Evolutionary conservation across 352 stramenopile species (phyloP), one percentile per base, ranked within the genome.

Genomic region (Globisporangium sylvaticum): DNA sequence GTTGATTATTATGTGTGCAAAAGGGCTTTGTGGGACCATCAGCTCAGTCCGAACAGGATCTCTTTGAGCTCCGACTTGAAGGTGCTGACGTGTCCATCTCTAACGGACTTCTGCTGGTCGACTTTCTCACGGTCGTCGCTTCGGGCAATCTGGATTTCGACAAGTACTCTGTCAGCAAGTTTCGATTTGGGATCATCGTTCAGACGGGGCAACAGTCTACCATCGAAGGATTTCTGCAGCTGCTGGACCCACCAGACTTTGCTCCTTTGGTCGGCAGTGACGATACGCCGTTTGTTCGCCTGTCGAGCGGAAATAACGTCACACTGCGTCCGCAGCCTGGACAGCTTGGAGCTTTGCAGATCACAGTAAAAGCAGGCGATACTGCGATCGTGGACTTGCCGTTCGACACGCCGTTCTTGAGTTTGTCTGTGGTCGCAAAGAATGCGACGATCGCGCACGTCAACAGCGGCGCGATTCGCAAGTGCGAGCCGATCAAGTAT

Each of bases 91-190:
- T 86, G n/a, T 79, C 77, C 15, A 75, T 89, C 62, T 81, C 77
- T 1, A 83, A 89, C 70, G 77, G 75, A 52, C 65, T 87, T 24
- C 58, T 74, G 18, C 71, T 89, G 63, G 71, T 81, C 3, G 64
- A 79, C 14, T 60, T 72, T 15, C 71, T 89, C 8, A 62, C 76
- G 29, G 58, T 86, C 8, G 44, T 64, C 48, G 76, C 79, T 50
- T 53, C 62, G 9, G 73, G 75, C 31, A 62, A 54, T 5, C 56
- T 84, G 24, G 67, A 70, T 1, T 70, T 94, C 58, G 86, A 94
- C 62, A 88, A 88, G 55, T 94, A 84, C 67, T 88, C 86, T 1
- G 76, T 83, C 18, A 60, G 88, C n/a, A 87, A 90, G 54, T 91
- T 93, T 63, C 75, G 64, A 27, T 48, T 55, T 14, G 58, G 67